Evolutionary conservation across 148 eudicot species (phyloP).

Genomic region (Cornus suecica): DNA sequence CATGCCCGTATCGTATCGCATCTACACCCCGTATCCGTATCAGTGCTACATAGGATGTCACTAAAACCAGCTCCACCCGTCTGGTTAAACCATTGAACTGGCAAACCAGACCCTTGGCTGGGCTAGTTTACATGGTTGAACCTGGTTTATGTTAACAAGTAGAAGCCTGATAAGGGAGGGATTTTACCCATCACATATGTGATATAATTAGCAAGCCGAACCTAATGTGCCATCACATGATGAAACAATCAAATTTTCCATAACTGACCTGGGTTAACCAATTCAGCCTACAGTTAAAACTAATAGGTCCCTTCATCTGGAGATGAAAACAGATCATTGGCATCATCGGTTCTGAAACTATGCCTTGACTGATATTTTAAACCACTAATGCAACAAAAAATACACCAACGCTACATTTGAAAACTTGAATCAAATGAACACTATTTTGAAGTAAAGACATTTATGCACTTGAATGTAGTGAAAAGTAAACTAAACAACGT

Average conservation of each 20-base stretch:
- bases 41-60: too few relatives aligned
- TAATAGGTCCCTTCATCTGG: not conserved
- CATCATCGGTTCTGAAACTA: not conserved
- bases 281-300: not conserved
- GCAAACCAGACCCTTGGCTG: not conserved
- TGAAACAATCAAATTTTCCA: not conserved
- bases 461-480: too few relatives aligned
- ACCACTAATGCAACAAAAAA: not conserved
- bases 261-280: not conserved
- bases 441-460: too few relatives aligned
- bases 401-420: not conserved
- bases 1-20: too few relatives aligned
- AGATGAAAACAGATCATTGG: not conserved
- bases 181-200: too few relatives aligned
- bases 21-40: too few relatives aligned
- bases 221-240: not conserved
- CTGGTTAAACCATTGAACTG: not conserved
- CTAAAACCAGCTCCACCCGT: not conserved
- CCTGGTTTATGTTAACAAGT: not conserved
- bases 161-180: not conserved
- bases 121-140: not conserved
- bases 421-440: not conserved
- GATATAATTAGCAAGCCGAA: too few relatives aligned
- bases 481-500: too few relatives aligned
- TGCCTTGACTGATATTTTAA: not conserved